phyloP scores from a whole-genome alignment of 2,329 filamentous ascomycete species.

The Teratosphaeria pseudoeucalypti region DNA sequence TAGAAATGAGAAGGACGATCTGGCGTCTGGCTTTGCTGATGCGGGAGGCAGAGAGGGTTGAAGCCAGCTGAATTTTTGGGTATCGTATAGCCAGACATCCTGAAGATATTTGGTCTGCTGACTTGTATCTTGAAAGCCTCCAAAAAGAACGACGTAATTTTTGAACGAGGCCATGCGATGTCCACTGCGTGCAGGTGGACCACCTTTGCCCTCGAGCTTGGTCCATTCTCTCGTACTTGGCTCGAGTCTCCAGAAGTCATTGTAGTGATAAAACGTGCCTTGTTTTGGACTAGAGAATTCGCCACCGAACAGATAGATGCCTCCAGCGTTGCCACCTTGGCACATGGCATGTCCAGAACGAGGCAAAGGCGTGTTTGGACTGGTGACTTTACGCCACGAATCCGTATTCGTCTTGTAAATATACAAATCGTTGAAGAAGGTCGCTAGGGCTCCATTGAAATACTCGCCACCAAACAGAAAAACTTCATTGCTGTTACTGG shows the following conservation, averaged over 20 bases:
- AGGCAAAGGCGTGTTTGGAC: constrained; percentile 82
- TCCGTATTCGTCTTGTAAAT: constrained; percentile 69
- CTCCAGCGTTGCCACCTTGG: constrained; percentile 71
- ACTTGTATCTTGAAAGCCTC: constrained; percentile 93
- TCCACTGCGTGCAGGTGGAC: constrained; percentile 74
- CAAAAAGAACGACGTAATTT: constrained; percentile 90
- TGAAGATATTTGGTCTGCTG: constrained; percentile 88
- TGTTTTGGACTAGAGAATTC: constrained; percentile 96
- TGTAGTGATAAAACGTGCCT: constrained; percentile 98
- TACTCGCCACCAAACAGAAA: constrained; percentile 92
- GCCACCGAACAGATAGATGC: constrained; percentile 86
- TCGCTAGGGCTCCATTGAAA: constrained; percentile 79
- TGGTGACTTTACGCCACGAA: constrained; percentile 84
- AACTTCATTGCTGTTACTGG: constrained; percentile 75
- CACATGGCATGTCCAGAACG: constrained; percentile 93
- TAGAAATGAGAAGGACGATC: constrained; percentile 84
- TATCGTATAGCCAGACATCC: constrained; percentile 95
- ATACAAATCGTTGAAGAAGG: constrained; percentile 57
- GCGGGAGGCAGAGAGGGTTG: constrained; percentile 64
- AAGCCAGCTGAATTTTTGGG: constrained; percentile 74
- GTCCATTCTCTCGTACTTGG: constrained; percentile 80
- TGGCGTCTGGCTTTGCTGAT: constrained; percentile 69
- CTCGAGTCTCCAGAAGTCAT: constrained; percentile 93
- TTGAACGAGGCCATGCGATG: constrained; percentile 82
- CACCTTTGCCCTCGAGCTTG: constrained; percentile 76